Evolutionary conservation across 179 eudicot genomes (phyloP), one percentile per base, ranked within the genome.

Genomic region (Amaranthus tricolor): DNA sequence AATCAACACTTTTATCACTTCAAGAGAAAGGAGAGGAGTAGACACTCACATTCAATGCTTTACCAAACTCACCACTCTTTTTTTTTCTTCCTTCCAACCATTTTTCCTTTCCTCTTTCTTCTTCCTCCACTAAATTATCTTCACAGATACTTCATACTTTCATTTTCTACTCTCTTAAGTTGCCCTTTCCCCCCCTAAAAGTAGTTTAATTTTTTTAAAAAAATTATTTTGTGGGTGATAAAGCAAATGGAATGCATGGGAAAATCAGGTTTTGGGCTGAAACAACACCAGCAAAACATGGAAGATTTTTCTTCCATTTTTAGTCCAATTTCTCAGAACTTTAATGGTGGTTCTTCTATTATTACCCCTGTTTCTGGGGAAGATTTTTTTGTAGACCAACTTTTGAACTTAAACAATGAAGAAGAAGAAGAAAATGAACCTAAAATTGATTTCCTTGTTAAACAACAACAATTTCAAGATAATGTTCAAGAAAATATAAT

Each of bases 371-470:
- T 40, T 77, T 60, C 82, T 17, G 80, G 77, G 8, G 91, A 91
- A 6, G 93, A 91, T 45, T 86, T 79, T n/a, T 86, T 84, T 11
- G 97, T 91, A 0, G 97, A 91, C 79, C 86, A 89, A 74, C 85
- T 91, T 1, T 85, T 91, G 5, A 92, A 89, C 64, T 79, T 89
- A 43, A 83, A 88, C 7, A 59, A 82, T 9, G 88, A 72, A 31
- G 77, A 63, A 0, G 40, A 55, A 1, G 74, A 68, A 31, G 57
- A 67, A 50, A 44, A 73, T 15, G 20, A 60, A 57, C 63, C 20
- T 49, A 9, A 21, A 17, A 8, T 48, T 17, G 31, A 67, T 5
- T 53, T 13, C 0, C 14, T 6, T 71, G 45, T 64, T 6, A 61
- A 59, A 7, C 54, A 59, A 12, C 54, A 72, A 9, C 55, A 53